These are phyloP conservation scores for Waitea zeae DNA, from an alignment of 1,284 basidiomycete species.

Conservation along the genomic window DNA sequence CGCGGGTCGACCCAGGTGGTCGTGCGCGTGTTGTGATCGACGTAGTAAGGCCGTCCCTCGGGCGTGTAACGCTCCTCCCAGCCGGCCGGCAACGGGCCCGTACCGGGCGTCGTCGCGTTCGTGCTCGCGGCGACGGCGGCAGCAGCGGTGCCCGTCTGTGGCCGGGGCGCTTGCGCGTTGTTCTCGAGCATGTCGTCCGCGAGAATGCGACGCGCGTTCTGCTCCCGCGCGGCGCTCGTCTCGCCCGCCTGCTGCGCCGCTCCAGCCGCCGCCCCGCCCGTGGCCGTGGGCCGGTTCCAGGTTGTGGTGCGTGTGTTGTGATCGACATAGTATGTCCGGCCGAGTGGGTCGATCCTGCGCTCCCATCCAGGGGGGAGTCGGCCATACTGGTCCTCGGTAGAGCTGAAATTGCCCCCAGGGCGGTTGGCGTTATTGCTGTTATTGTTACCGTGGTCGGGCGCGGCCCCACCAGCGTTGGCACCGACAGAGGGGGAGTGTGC, in stretches of 20 bases:
- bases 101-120: conserved; percentile 20
- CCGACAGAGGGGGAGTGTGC: conserved; percentile 5
- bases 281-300: conserved; percentile 59
- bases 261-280: conserved; percentile 24
- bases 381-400: conserved; percentile 49
- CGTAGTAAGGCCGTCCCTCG: conserved; percentile 96
- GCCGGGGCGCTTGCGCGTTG: conserved; percentile 16
- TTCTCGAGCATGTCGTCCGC: conserved; percentile 44
- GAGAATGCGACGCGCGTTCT: conserved; percentile 37
- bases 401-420: conserved; percentile 49
- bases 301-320: conserved; percentile 91
- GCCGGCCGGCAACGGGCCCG: conserved; percentile 79
- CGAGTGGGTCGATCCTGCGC: conserved; percentile 76
- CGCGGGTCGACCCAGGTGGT: conserved; percentile 99
- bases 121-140: conserved; percentile 17
- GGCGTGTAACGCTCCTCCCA: conserved; percentile 98
- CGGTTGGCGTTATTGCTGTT: conserved; percentile 14
- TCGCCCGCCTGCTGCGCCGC: conserved; percentile 25
- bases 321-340: conserved; percentile 82
- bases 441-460: conserved; percentile 4
- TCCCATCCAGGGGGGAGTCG: conserved; percentile 90
- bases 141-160: conserved; percentile 14
- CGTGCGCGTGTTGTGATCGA: conserved; percentile 90
- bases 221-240: conserved; percentile 34
- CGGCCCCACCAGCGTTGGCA: conserved; percentile 6